Base-by-base conservation (phyloP, 768 basidiomycete species). In the Paxillus rubicundulus region DNA sequence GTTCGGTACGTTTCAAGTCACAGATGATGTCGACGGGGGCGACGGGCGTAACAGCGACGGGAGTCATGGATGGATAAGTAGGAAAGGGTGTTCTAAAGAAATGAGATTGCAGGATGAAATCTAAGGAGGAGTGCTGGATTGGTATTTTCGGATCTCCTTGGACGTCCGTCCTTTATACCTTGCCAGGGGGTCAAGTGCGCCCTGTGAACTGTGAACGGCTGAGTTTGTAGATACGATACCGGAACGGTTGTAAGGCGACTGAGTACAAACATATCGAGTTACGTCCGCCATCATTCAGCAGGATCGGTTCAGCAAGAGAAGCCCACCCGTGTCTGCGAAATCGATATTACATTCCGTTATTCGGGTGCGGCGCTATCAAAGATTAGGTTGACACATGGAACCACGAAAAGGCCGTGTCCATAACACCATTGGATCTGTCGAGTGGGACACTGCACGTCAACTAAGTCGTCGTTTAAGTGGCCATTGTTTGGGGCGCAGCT, bases 101-200 rank as follows among this genome's bases (percentile, higher is more conserved):
- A 37, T 21, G 38, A 41, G 50, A 34, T 9, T 20, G 20, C 9
- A 4, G 33, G 47, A 28, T 17, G 39, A 43, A 13, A 34, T 64
- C 52, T 36, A 45, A 45, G 40, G 30, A 45, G 37, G 9, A 32
- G 27, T 1, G n/a, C 4, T 49, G 27, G 37, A 30, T 28, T 56
- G 40, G 33, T 56, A 34, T 16, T 18, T 2, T 44, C 43, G 36
- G 44, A 20, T 43, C 42, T 53, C 53, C 45, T 52, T 18, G 42
- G 40, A 49, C 18, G n/a, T 32, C 42, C 52, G 51, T 24, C 49
- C 52, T 63, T 59, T 67, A 68, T 66, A 68, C 42, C 17, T 27
- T 18, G 53, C 32, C 41, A 44, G 21, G 37, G n/a, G 33, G 47
- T 34, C 17, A 1, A 8, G 20, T 13, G 24, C 42, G 6, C 10